These are phyloP conservation scores for Xylaria sp. DNA, from an alignment of 2,329 filamentous ascomycete species.

Conservation along the genomic window DNA sequence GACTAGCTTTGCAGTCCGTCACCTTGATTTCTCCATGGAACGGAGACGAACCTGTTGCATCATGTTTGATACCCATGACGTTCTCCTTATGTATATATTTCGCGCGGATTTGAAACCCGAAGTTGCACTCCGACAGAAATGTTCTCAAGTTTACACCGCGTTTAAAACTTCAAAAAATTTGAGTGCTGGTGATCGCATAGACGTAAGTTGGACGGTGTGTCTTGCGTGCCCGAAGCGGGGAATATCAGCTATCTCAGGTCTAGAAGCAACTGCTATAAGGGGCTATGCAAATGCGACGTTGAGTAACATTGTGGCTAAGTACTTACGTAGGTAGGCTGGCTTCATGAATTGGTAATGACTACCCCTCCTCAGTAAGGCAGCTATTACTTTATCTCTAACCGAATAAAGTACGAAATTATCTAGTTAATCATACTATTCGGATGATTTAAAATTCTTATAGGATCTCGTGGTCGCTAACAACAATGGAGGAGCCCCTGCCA, in stretches of 20 bases:
- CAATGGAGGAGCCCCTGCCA: conserved; percentile 1
- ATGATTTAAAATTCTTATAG: neutral
- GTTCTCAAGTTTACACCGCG: too few species aligned
- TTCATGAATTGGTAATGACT: neutral
- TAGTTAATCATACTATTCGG: neutral
- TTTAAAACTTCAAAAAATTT: too few species aligned
- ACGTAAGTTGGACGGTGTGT: too few species aligned
- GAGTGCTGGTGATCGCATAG: too few species aligned
- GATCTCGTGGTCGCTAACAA: neutral
- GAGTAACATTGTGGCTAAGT: conserved; percentile 3
- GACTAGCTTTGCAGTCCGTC: neutral
- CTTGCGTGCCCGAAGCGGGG: too few species aligned
- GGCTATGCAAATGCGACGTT: too few species aligned
- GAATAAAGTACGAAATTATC: neutral
- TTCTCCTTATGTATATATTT: neutral
- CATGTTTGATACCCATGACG: neutral
- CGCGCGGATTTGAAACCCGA: neutral
- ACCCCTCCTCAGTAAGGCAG: neutral
- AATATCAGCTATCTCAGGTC: too few species aligned
- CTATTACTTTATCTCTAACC: neutral
- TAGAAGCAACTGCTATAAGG: too few species aligned
- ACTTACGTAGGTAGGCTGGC: too few species aligned
- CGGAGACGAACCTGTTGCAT: neutral
- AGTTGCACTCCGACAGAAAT: neutral
- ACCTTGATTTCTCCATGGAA: neutral